These are phyloP conservation scores for Exidia glandulosa DNA, from an alignment of 768 basidiomycete genomes.

Conservation along the genomic window DNA sequence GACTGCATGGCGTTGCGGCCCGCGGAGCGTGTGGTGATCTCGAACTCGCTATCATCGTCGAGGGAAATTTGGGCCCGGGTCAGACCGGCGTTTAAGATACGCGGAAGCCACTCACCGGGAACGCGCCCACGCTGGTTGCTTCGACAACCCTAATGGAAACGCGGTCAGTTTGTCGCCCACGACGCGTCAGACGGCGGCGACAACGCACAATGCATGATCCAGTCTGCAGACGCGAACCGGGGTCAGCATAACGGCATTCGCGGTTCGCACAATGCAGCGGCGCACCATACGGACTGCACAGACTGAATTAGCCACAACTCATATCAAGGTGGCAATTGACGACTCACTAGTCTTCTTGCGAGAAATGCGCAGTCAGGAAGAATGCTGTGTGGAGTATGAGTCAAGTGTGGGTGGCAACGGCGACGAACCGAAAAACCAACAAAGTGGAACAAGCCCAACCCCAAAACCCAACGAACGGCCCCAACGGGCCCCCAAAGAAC, in stretches of 20 bases:
- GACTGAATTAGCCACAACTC: not conserved
- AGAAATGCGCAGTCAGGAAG: conserved; percentile 83
- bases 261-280: not conserved
- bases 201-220: conserved; percentile 1
- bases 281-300: conserved; percentile 11
- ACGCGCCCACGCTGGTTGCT: conserved; percentile 88
- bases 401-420: conserved; percentile 7
- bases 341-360: conserved; percentile 52
- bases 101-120: conserved; percentile 26
- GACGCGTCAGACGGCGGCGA: not conserved
- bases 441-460: conserved; percentile 84
- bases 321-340: not conserved
- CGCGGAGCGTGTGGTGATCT: conserved; percentile 72
- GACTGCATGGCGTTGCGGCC: conserved; percentile 54
- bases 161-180: not conserved
- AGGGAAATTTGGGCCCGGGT: not conserved
- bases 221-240: not conserved
- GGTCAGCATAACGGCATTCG: not conserved
- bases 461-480: conserved; percentile 67
- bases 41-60: conserved; percentile 47
- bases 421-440: conserved; percentile 68
- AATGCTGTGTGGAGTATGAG: conserved; percentile 39
- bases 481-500: conserved; percentile 86
- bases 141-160: conserved; percentile 5
- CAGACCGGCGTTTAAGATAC: not conserved